phyloP scores from a whole-genome alignment of 306 rosid genomes.

The Citrullus mucosospermus region DNA sequence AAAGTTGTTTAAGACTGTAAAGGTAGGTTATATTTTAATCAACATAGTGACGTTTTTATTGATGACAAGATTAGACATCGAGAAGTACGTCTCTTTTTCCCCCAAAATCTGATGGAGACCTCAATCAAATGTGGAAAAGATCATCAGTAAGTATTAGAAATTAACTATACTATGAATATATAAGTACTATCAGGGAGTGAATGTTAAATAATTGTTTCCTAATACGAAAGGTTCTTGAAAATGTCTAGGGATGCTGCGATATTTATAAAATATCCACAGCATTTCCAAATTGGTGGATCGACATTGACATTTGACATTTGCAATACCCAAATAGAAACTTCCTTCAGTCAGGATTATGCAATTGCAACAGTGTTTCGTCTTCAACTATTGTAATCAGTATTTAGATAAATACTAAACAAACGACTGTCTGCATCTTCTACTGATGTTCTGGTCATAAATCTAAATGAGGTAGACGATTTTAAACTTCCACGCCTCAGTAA shows the following conservation, averaged over 20 bases:
- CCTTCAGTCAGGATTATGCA: background rate
- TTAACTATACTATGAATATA: background rate
- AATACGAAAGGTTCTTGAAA: background rate
- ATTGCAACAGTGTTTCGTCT: background rate
- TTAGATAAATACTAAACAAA: background rate
- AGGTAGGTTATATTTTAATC: background rate
- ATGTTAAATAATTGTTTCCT: background rate
- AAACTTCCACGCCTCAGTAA: background rate
- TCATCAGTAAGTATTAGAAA: background rate
- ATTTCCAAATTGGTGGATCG: background rate
- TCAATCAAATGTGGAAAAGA: background rate
- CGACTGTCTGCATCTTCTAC: background rate
- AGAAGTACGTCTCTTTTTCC: background rate
- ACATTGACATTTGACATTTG: background rate
- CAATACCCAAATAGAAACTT: background rate
- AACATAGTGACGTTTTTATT: background rate
- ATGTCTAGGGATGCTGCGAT: background rate
- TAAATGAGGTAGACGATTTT: background rate
- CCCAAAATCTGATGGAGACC: background rate
- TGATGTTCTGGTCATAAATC: background rate
- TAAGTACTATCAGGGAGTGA: background rate
- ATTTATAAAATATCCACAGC: background rate
- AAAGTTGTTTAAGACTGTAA: background rate
- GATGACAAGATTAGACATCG: background rate
- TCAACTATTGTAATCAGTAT: background rate